Evolutionary conservation across 306 rosid genomes (phyloP), one percentile per base, ranked within the genome.

Genomic region (Glycine tomentella): DNA sequence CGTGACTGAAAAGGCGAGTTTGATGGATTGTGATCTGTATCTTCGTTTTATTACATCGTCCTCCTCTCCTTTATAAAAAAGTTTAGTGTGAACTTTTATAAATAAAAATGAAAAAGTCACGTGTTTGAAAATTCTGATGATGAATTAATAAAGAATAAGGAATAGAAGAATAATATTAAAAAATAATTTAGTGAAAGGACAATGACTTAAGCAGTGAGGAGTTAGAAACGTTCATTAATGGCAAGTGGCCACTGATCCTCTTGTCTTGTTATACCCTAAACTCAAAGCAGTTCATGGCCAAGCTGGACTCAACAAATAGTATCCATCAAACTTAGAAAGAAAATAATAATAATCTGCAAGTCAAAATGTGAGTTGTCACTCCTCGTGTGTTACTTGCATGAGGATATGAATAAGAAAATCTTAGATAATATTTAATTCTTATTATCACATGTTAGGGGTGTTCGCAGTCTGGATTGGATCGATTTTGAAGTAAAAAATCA

Each of bases 341-440:
- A 59, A 15, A 25, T 0, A 25, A 20, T 20, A 20, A 57, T 1
- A 57, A 57, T 16, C 20, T 49, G 3, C 42, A 71, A 71, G 78
- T 80, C 72, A 71, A 79, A 58, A 12, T 48, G 15, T 70, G 78
- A 59, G 78, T 80, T 80, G 64, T 58, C 71, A 6, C 45, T 70
- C 45, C 14, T 2, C 17, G 8, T 11, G 36, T 12, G 25, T 2
- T 42, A 42, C 7, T 42, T 42, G 46, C 31, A 25, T 0, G 31
- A 25, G 31, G 31, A 25, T 25, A 25, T 0, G 31, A 25, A 25
- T 25, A 25, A 1, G 31, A 25, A 25, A 25, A 1, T 25, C 31
- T 25, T 25, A 25, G 31, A 25, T 25, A 25, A 25, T 25, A 25
- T 25, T 1, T 25, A 25, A 2, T 25, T 25, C 31, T 25, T 25